Evolutionary conservation across 352 stramenopile genomes (phyloP).

Genomic region (Blastocystis sp.): DNA sequence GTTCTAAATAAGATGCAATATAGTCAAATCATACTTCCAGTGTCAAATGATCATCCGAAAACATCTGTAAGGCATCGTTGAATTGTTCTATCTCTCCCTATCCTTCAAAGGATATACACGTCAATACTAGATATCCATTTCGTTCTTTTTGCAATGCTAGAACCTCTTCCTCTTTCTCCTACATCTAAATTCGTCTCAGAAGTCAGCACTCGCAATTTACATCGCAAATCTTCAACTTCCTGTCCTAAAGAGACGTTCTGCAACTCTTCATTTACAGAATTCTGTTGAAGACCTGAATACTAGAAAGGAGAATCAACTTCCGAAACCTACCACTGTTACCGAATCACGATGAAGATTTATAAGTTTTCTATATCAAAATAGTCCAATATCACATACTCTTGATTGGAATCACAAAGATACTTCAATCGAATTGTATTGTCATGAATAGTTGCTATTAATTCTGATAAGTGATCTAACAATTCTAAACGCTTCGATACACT

Average conservation of each 20-base stretch:
- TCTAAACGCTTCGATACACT: not conserved
- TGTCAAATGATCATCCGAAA: not conserved
- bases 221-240: too few species aligned
- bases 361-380: not conserved
- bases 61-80: slow-evolving; percentile 3
- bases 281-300: not conserved
- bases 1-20: not conserved
- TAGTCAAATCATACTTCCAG: not conserved
- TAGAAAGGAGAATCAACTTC: not conserved
- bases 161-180: slow-evolving; percentile 17
- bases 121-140: not conserved
- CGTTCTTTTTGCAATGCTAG: not conserved
- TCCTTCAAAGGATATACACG: not conserved
- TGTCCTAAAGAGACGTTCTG: too few species aligned
- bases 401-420: not conserved
- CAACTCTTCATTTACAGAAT: not conserved
- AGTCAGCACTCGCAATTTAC: not conserved
- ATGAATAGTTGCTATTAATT: not conserved
- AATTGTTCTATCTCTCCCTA: slow-evolving; percentile 31
- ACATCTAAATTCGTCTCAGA: not conserved
- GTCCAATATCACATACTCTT: not conserved
- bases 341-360: not conserved
- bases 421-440: not conserved
- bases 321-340: not conserved
- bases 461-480: not conserved